A percentile compares a stretch with the other conserved stretches of the same genome.
Conservation (phyloP, 305 asterid species). For the Fraxinus latifolia region DNA sequence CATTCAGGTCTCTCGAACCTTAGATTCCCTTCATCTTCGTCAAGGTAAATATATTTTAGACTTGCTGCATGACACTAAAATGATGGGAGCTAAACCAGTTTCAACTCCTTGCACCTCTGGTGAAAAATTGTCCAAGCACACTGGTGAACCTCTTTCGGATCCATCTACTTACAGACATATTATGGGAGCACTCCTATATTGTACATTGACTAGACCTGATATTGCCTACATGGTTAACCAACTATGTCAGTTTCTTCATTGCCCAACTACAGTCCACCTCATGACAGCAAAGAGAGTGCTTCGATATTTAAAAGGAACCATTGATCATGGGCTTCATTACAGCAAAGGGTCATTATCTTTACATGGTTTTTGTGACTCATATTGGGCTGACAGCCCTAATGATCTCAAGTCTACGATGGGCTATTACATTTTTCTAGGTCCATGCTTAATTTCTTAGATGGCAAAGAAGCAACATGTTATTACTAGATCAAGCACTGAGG, state of each 20-base stretch:
- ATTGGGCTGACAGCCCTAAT: background rate
- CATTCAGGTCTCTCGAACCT: background rate
- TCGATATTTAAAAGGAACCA: background rate
- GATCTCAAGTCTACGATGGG: background rate
- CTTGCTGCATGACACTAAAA: background rate
- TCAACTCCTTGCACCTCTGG: background rate
- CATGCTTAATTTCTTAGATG: background rate
- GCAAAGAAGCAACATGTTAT: background rate
- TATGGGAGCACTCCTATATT: background rate
- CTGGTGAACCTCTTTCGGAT: background rate
- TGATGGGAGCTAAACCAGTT: background rate
- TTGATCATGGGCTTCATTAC: background rate
- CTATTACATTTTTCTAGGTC: background rate
- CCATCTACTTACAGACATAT: background rate
- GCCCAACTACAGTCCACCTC: too few relatives aligned
- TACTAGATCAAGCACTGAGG: background rate
- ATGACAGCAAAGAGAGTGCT: too few relatives aligned
- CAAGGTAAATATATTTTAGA: background rate
- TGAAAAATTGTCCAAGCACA: background rate
- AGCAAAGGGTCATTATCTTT: background rate
- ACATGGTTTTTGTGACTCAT: background rate
- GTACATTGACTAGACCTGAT: background rate
- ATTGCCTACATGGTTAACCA: background rate
- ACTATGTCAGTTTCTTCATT: background rate
- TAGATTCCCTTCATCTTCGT: background rate